Evolutionary conservation across 2,329 filamentous ascomycete species (phyloP).

Genomic region (Penicillium sp.): DNA sequence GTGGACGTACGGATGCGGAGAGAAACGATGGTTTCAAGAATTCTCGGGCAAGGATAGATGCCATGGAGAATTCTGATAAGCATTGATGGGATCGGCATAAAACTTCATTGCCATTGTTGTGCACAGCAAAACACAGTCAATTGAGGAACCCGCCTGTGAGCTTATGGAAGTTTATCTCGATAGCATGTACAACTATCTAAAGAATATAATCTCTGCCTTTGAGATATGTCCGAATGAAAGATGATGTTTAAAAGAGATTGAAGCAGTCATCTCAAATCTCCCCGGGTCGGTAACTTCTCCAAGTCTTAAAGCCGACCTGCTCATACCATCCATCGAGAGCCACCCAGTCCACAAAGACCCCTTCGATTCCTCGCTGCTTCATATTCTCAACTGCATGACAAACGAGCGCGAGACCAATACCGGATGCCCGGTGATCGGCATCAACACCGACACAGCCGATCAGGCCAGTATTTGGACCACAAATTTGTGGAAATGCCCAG

Average conservation of each 20-base stretch:
- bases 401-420: conserved; percentile 45
- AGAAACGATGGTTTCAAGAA: conserved; percentile 10
- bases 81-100: background rate
- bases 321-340: conserved; percentile 47
- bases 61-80: conserved; percentile 13
- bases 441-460: conserved; percentile 50
- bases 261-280: conserved; percentile 14
- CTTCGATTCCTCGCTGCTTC: conserved; percentile 42
- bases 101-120: background rate
- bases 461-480: conserved; percentile 43
- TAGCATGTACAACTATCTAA: background rate
- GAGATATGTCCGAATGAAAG: background rate
- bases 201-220: no score
- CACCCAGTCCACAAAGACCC: conserved; percentile 48
- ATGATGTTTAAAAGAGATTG: background rate
- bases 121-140: background rate
- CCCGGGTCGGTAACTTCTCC: conserved; percentile 41
- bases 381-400: conserved; percentile 47
- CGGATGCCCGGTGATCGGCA: conserved; percentile 35
- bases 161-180: background rate
- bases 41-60: conserved; percentile 21
- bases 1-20: conserved; percentile 12
- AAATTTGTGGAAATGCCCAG: conserved; percentile 45
- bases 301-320: conserved; percentile 42
- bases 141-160: no score